phyloP scores from a whole-genome alignment of 805 yeast species.

The Starmerella khaoyaiensis region DNA sequence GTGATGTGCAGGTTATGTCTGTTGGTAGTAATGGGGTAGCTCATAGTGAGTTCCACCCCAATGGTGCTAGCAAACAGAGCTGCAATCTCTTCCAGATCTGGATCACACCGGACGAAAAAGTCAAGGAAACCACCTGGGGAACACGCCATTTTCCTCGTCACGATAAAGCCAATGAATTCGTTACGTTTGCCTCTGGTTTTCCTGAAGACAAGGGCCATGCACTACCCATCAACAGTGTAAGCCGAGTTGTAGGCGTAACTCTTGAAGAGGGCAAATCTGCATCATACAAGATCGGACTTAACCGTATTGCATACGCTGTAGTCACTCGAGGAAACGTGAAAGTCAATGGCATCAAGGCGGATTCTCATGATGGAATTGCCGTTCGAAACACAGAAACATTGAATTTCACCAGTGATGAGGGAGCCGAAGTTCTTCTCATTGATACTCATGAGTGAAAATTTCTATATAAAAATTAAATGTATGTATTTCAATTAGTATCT shows the following conservation, averaged over 20 bases:
- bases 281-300: slow-evolving; percentile 10
- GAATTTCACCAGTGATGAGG: slow-evolving; percentile 7
- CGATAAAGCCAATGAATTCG: slow-evolving; percentile 8
- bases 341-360: slow-evolving; percentile 16
- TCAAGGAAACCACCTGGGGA: slow-evolving; percentile 13
- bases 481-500: too few species aligned
- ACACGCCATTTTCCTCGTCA: slow-evolving; percentile 14
- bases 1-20: slow-evolving; percentile 19
- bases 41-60: slow-evolving; percentile 17
- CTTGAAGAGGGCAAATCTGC: slow-evolving; percentile 8
- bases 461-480: too few species aligned
- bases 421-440: slow-evolving; percentile 13
- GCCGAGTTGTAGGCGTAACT: slow-evolving; percentile 14
- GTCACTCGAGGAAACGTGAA: slow-evolving; percentile 9
- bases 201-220: slow-evolving; percentile 14
- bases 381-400: slow-evolving; percentile 11
- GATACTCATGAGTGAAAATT: slow-evolving; percentile 13
- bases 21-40: slow-evolving; percentile 18
- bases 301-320: slow-evolving; percentile 16
- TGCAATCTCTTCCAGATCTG: slow-evolving; percentile 14
- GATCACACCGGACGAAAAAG: slow-evolving; percentile 12
- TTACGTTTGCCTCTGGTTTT: slow-evolving; percentile 13
- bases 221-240: slow-evolving; percentile 14
- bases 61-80: not conserved
- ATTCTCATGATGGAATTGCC: slow-evolving; percentile 17